phyloP scores from a whole-genome alignment of 495 filamentous ascomycete species.

The Penicillium maclennaniae region DNA sequence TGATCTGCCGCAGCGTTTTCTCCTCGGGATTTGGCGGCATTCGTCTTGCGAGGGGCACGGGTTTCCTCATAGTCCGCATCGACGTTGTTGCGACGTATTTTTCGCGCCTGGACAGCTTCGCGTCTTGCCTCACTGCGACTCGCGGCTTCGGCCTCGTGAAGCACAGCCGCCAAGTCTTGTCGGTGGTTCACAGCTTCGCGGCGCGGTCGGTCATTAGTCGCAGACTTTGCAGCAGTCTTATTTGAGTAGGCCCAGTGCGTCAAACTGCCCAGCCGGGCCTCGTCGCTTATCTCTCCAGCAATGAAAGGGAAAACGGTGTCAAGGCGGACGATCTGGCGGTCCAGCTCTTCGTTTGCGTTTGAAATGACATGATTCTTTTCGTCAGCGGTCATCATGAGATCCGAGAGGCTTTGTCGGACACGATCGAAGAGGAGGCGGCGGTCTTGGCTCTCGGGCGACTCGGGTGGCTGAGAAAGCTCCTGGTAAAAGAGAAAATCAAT shows the following conservation, averaged over 20 bases:
- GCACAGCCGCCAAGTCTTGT: constrained; percentile 50
- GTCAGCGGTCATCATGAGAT: constrained; percentile 80
- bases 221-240: constrained; percentile 62
- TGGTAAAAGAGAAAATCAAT: constrained; percentile 17
- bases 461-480: constrained; percentile 30
- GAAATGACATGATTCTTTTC: constrained; percentile 96
- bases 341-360: constrained; percentile 81
- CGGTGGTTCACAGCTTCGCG: constrained; percentile 71
- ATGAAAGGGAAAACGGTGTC: constrained; percentile 81
- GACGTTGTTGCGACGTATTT: constrained; percentile 59
- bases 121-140: constrained; percentile 77
- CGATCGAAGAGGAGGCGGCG: constrained; percentile 65
- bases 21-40: constrained; percentile 56
- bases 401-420: constrained; percentile 58
- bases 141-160: constrained; percentile 71
- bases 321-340: constrained; percentile 78
- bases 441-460: constrained; percentile 37
- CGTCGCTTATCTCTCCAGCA: constrained; percentile 85
- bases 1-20: constrained; percentile 47
- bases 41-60: constrained; percentile 52
- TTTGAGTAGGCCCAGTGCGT: constrained; percentile 96
- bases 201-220: constrained; percentile 64
- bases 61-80: constrained; percentile 79
- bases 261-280: constrained; percentile 84
- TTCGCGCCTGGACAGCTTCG: constrained; percentile 72